Percentiles rank a stretch among this genome's conserved stretches.
These are phyloP conservation scores for Bertia moriformis DNA, from an alignment of 2,329 filamentous ascomycete genomes.

Conservation along the genomic window DNA sequence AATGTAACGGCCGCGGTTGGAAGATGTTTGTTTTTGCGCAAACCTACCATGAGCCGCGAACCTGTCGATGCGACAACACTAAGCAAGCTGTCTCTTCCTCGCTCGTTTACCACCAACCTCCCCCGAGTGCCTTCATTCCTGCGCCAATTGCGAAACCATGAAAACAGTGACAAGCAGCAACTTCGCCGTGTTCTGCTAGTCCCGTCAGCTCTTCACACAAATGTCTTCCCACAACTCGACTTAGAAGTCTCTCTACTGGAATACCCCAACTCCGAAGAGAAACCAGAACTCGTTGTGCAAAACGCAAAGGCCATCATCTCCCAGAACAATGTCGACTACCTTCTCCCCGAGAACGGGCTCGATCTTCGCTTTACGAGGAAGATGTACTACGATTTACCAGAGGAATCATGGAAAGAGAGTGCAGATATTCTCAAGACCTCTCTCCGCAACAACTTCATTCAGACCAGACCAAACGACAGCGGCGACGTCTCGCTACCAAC, in stretches of 20 bases:
- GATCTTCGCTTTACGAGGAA: constrained; percentile 21
- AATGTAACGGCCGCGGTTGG: constrained; percentile 18
- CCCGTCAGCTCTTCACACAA: constrained; percentile 11
- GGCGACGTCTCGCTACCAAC: background rate
- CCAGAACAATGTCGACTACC: constrained; percentile 17
- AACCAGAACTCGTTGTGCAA: too few relatives aligned
- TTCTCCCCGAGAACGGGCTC: constrained; percentile 18
- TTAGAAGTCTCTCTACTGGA: constrained; percentile 11
- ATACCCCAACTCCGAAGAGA: constrained; percentile 1
- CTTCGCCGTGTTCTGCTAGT: constrained; percentile 13
- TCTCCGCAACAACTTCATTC: too few relatives aligned
- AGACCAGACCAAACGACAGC: too few relatives aligned
- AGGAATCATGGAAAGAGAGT: constrained; percentile 7
- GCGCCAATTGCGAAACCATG: background rate
- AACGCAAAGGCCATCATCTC: constrained; percentile 13
- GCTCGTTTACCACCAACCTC: background rate
- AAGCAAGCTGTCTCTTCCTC: background rate
- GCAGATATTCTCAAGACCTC: background rate
- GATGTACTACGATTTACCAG: constrained; percentile 13
- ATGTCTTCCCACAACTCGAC: constrained; percentile 15
- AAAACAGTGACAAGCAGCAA: background rate
- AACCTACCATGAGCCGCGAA: constrained; percentile 8
- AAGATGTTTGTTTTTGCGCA: constrained; percentile 18
- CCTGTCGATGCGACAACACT: background rate
- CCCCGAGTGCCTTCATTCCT: background rate